Evolutionary conservation across 225 moss, liverwort and hornwort species (phyloP).

Genomic region (Sphagnum contortum): DNA sequence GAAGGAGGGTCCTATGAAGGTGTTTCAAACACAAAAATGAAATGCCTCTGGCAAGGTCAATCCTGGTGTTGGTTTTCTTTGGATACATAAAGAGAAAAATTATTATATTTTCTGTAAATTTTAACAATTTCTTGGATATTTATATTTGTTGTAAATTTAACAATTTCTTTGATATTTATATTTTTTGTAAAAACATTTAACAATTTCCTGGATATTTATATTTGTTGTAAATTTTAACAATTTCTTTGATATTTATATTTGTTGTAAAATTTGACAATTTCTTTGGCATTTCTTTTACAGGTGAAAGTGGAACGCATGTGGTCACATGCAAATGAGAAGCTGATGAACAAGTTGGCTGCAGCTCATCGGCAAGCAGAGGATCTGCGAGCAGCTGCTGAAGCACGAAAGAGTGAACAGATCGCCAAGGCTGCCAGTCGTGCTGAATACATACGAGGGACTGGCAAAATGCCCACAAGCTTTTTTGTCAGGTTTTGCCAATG

Average conservation of each 20-base stretch:
- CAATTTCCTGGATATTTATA: neutral
- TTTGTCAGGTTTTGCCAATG: neutral
- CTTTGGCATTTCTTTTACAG: slow-evolving; percentile 20
- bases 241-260: too few relatives aligned
- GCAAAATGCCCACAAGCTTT: slow-evolving; percentile 24
- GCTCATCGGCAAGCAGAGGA: slow-evolving; percentile 79
- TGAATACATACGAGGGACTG: slow-evolving; percentile 57
- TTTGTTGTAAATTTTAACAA: too few relatives aligned
- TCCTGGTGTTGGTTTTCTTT: too few relatives aligned
- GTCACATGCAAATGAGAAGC: slow-evolving; percentile 78
- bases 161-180: too few relatives aligned
- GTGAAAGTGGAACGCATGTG: slow-evolving; percentile 94
- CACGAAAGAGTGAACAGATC: slow-evolving; percentile 68
- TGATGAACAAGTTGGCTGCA: slow-evolving; percentile 73
- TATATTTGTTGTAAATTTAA: neutral
- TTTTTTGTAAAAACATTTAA: too few relatives aligned
- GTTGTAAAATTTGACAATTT: neutral
- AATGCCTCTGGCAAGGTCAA: too few relatives aligned
- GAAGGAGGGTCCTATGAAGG: too few relatives aligned
- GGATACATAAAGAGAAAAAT: too few relatives aligned
- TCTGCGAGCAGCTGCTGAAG: slow-evolving; percentile 75
- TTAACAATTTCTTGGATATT: neutral
- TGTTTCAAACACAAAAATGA: too few relatives aligned
- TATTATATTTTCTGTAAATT: too few relatives aligned
- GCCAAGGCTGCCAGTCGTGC: slow-evolving; percentile 51